A percentile compares a stretch with the other conserved stretches of the same genome.
Conservation (phyloP, 495 filamentous ascomycete genomes). For the Aspergillus conjunctus region DNA sequence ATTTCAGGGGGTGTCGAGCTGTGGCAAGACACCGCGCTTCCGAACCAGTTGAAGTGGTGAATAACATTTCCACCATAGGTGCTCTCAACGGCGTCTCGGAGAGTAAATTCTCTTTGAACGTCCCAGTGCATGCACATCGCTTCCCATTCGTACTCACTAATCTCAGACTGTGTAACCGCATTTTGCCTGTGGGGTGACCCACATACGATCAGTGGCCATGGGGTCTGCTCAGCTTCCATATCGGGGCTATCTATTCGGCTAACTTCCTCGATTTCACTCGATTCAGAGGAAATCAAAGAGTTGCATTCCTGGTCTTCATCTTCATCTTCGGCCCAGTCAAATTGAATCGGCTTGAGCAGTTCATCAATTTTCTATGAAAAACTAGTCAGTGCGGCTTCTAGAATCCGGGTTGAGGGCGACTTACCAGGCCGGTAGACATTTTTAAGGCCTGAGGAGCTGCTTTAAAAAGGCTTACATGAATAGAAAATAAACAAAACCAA, state of each 20-base stretch:
- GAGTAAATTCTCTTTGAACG: background rate
- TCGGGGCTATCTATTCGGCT: background rate
- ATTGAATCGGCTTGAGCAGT: background rate
- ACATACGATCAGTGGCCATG: too few relatives aligned
- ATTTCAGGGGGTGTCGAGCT: constrained; percentile 34
- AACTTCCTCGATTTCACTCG: background rate
- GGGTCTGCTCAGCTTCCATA: too few relatives aligned
- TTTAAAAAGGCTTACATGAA: background rate
- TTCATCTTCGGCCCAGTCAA: background rate
- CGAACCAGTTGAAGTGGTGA: constrained; percentile 44
- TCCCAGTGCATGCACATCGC: background rate
- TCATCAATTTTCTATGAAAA: background rate
- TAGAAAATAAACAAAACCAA: too few relatives aligned
- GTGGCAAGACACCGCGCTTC: constrained; percentile 16
- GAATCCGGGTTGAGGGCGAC: background rate
- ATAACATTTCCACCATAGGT: constrained; percentile 10
- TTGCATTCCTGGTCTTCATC: background rate
- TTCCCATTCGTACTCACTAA: background rate
- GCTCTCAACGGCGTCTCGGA: background rate
- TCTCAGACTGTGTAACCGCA: too few relatives aligned
- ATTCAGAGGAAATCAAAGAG: background rate
- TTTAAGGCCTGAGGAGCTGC: background rate
- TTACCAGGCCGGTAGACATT: background rate
- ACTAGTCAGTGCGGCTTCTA: too few relatives aligned
- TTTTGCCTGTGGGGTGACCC: too few relatives aligned